phyloP scores from a whole-genome alignment of 495 filamentous ascomycete genomes.

The Evernia prunastri region DNA sequence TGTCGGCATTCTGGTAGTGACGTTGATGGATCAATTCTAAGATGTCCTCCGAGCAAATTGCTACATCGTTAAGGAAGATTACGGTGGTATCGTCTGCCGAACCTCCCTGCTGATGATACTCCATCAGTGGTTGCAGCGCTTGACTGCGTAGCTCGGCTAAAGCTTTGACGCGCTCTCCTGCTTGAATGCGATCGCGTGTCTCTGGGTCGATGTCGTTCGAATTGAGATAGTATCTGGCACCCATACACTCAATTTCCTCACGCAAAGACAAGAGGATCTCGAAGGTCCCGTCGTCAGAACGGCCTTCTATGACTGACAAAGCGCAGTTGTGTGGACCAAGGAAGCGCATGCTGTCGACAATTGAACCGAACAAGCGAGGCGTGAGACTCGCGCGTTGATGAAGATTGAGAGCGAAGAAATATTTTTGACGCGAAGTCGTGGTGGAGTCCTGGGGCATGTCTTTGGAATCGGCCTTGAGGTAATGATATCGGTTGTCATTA shows the following conservation, averaged over 20 bases:
- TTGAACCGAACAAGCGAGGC: slow-evolving; percentile 42
- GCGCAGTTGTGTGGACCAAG: slow-evolving; percentile 43
- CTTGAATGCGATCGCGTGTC: slow-evolving; percentile 9
- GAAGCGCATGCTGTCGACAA: slow-evolving; percentile 43
- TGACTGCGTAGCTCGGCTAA: slow-evolving; percentile 43
- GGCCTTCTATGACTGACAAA: slow-evolving; percentile 45
- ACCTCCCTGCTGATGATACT: slow-evolving; percentile 11
- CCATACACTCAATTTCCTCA: slow-evolving; percentile 31
- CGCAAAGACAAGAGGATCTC: slow-evolving; percentile 39
- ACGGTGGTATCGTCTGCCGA: slow-evolving; percentile 34
- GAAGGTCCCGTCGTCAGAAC: slow-evolving; percentile 45
- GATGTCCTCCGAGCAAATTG: slow-evolving; percentile 46
- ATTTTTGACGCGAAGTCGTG: slow-evolving; percentile 26
- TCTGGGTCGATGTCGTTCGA: slow-evolving; percentile 35
- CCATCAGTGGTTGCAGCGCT: slow-evolving; percentile 37
- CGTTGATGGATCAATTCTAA: slow-evolving; percentile 46
- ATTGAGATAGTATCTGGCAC: slow-evolving; percentile 33
- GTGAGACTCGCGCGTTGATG: slow-evolving; percentile 37
- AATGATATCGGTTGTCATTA: slow-evolving; percentile 25
- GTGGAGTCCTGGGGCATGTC: background rate
- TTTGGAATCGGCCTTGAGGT: slow-evolving; percentile 17
- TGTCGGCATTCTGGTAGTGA: slow-evolving; percentile 38
- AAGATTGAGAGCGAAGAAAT: slow-evolving; percentile 47
- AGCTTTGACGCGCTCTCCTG: slow-evolving; percentile 33
- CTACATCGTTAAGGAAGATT: slow-evolving; percentile 47